phyloP scores from a whole-genome alignment of 2,329 filamentous ascomycete genomes.

The Paramyrothecium sp. region DNA sequence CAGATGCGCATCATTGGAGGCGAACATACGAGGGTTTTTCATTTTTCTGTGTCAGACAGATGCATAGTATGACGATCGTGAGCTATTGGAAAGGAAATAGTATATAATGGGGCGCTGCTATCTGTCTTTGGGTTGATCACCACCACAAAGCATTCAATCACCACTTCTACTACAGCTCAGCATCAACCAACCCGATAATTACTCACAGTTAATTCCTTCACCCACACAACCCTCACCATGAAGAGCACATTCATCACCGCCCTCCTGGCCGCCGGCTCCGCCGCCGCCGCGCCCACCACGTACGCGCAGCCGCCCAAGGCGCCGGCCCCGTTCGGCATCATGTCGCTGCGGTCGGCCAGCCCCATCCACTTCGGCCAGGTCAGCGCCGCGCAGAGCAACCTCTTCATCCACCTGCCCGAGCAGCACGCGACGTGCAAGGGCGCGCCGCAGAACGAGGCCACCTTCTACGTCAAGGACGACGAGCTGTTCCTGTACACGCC shows the following conservation, averaged over 20 bases:
- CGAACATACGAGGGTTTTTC: no score
- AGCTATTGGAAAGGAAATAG: no score
- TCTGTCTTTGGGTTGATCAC: no score
- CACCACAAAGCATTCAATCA: no score
- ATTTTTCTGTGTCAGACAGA: no score
- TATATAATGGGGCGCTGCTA: no score
- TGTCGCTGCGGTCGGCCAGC: conserved; percentile 48
- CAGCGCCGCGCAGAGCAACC: conserved; percentile 40
- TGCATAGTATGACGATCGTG: no score
- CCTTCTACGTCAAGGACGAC: conserved; percentile 46
- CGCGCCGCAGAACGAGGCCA: conserved; percentile 38
- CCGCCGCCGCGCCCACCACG: conserved; percentile 21
- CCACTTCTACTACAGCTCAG: no score
- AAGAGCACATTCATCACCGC: conserved; percentile 23
- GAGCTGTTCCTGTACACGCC: conserved; percentile 46
- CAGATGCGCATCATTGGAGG: no score
- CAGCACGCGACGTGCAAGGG: conserved; percentile 50
- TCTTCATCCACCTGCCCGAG: conserved; percentile 41
- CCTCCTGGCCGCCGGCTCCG: conserved; percentile 22
- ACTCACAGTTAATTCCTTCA: no score
- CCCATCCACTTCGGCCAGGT: conserved; percentile 44
- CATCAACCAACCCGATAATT: no score
- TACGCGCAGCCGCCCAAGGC: background rate
- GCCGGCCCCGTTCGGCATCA: conserved; percentile 42
- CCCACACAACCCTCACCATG: conserved; percentile 12